These are phyloP conservation scores for Prunus salicina DNA, from an alignment of 306 rosid genomes.

Conservation along the genomic window DNA sequence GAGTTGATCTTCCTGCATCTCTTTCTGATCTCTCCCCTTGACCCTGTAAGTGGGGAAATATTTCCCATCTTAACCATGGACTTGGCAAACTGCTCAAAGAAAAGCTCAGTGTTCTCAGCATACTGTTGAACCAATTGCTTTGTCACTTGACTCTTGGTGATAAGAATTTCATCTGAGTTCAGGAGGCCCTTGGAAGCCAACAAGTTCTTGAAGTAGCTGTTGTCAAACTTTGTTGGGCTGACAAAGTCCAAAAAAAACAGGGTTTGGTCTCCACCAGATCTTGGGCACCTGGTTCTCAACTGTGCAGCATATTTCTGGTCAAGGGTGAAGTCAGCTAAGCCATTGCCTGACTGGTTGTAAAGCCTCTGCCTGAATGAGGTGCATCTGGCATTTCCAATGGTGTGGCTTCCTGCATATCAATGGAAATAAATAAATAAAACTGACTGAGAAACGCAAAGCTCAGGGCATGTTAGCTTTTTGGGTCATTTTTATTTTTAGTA, in stretches of 20 bases:
- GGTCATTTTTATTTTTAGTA: not conserved
- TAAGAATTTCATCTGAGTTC: slow-evolving; percentile 72
- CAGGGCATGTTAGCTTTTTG: not conserved
- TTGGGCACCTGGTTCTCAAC: slow-evolving; percentile 56
- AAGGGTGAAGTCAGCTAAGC: slow-evolving; percentile 61
- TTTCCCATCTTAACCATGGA: slow-evolving; percentile 95
- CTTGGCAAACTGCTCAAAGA: slow-evolving; percentile 76
- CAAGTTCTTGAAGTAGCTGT: slow-evolving; percentile 68
- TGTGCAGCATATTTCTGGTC: slow-evolving; percentile 51
- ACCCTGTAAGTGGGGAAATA: slow-evolving; percentile 70
- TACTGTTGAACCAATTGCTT: slow-evolving; percentile 55
- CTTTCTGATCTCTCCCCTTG: slow-evolving; percentile 76
- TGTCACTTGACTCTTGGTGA: slow-evolving; percentile 49
- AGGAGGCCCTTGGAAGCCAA: slow-evolving; percentile 68
- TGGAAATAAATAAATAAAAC: not conserved
- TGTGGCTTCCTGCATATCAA: slow-evolving; percentile 68
- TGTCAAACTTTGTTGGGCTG: slow-evolving; percentile 75
- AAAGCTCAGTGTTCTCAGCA: slow-evolving; percentile 46
- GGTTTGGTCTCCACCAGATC: slow-evolving; percentile 81
- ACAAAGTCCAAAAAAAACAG: slow-evolving; percentile 64
- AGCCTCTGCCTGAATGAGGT: slow-evolving; percentile 88
- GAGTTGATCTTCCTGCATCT: slow-evolving; percentile 59
- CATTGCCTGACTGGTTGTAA: slow-evolving; percentile 79
- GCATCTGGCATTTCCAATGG: slow-evolving; percentile 78
- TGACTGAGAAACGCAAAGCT: not conserved